Percentiles rank a stretch among this genome's conserved stretches.
These are phyloP conservation scores for Lepiota venenata DNA, from an alignment of 768 basidiomycete species.

Conservation along the genomic window DNA sequence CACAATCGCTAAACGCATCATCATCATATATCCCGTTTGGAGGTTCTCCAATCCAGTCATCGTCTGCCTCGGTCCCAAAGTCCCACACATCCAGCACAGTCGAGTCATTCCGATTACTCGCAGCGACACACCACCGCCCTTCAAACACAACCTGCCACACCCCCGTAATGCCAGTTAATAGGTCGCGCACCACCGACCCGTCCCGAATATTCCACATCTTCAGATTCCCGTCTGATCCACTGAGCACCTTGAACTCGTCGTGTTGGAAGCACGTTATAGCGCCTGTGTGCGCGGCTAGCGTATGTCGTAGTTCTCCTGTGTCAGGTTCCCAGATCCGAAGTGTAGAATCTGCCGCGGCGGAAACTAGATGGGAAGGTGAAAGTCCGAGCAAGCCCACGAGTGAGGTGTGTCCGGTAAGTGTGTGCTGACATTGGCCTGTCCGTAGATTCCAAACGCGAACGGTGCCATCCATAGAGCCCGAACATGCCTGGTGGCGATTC, in stretches of 20 bases:
- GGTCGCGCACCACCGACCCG: constrained; percentile 81
- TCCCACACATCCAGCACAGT: constrained; percentile 91
- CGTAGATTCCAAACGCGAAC: constrained; percentile 92
- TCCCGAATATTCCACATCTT: constrained; percentile 98
- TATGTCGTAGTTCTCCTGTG: constrained; percentile 74
- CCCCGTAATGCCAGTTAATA: constrained; percentile 87
- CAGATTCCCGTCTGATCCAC: constrained; percentile 92
- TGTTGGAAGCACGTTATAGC: constrained; percentile 99
- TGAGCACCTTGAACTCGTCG: constrained; percentile 95
- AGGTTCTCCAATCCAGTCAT: constrained; percentile 81
- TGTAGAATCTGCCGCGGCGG: constrained; percentile 95
- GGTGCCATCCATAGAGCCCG: constrained; percentile 97
- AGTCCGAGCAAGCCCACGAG: constrained; percentile 92
- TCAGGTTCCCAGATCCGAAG: constrained; percentile 93
- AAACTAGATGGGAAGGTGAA: constrained; percentile 88
- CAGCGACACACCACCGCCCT: constrained; percentile 92
- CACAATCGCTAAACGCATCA: constrained; percentile 44
- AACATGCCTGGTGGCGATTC: constrained; percentile 84
- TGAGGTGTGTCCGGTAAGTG: constrained; percentile 88
- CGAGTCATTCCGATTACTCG: constrained; percentile 74
- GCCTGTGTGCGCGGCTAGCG: constrained; percentile 87
- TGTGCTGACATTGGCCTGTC: constrained; percentile 76
- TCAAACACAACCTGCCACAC: constrained; percentile 99
- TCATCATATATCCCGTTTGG: constrained; percentile 70
- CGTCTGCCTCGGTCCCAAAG: constrained; percentile 72